Evolutionary conservation across 306 rosid genomes (phyloP), one percentile per base, ranked within the genome.

Genomic region (Pachyrhizus erosus): DNA sequence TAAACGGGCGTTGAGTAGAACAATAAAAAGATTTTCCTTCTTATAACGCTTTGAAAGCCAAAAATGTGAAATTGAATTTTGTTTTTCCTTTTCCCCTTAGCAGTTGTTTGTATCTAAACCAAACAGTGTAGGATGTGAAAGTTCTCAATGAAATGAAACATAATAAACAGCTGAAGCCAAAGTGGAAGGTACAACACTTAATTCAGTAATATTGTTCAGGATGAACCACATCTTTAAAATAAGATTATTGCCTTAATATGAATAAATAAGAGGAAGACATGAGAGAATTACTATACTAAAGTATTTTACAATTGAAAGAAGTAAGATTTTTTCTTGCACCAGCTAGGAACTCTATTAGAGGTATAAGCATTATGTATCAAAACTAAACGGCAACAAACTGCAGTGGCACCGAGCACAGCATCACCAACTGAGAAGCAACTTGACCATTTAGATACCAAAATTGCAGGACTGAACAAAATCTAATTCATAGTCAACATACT

Each of bases 381-480:
- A 84, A 58, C 71, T 81, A 72, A 61, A 62, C 33, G 81, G 75
- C 27, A 72, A 45, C 55, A 75, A 77, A 81, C 27, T 61, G 83
- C 70, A 69, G 86, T 55, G 79, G 83, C 84, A 71, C 77, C 43
- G 51, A 65, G 57, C 49, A 79, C 80, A 45, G 43, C 82, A 81
- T 55, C 76, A 84, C 81, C 82, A 68, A 52, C 52, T 48, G 74
- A 26, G 60, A 51, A 75, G 80, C 48, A 72, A 80, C 40, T 80
- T 46, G 65, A 48, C 62, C 82, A 73, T 75, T 82, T 75, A 91
- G 64, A 88, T 76, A 23, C 97, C 98, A 68, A 94, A 93, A 87
- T 92, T 94, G 89, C 98, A 94, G 79, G 91, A 91, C 74, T 91
- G 97, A 75, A 94, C 90, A 57, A 94, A 91, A 39, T 94, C 98